Evolutionary conservation across 176 grass and related monocot species (phyloP), one percentile per base, ranked within the genome.

Genomic region (Tillandsia fasciculata): DNA sequence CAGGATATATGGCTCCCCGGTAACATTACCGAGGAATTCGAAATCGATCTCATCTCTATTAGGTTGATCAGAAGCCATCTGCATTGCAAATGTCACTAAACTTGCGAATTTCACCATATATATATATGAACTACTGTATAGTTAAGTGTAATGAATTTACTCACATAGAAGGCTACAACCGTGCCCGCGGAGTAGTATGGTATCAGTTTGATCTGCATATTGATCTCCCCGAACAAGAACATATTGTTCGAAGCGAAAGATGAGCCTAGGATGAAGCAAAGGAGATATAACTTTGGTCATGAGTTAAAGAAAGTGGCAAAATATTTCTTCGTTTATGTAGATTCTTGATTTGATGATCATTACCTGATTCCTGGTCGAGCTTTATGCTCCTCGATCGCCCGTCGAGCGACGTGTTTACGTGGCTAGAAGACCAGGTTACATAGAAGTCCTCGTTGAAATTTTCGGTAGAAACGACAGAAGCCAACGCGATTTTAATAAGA

Each of bases 21-120:
- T 77, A 70, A 77, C 50, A n/a, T 83, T 83, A 12, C 74, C 68
- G 0, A 77, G 61, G 70, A 83, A 82, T 72, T 82, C 80, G 24
- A 82, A 82, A 49, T 82, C 73, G 33, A 82, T 82, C 66, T 80
- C 70, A 42, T 80, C 70, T 73, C 78, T 33, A 28, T 80, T 80
- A 10, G 78, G 78, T 28, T 67, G 70, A 12, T 80, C 70, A 2
- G 80, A 77, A 51, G 68, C 61, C 49, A 77, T 28, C 74, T 83
- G 65, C 59, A 67, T 49, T 64, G 2, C 0, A 15, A 65, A 66
- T 52, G 11, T n/a, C 5, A 13, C 10, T 2, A 64, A 9, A 64
- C 13, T 20, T 15, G 22, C n/a, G 1, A 1, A 22, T 8, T 59
- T 8, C 15, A 2, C 14, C 56, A 22, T 9, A 59, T 17, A 20